Evolutionary conservation across 1,284 basidiomycete species (phyloP), one percentile per base, ranked within the genome.

Genomic region (Athelia sp.): DNA sequence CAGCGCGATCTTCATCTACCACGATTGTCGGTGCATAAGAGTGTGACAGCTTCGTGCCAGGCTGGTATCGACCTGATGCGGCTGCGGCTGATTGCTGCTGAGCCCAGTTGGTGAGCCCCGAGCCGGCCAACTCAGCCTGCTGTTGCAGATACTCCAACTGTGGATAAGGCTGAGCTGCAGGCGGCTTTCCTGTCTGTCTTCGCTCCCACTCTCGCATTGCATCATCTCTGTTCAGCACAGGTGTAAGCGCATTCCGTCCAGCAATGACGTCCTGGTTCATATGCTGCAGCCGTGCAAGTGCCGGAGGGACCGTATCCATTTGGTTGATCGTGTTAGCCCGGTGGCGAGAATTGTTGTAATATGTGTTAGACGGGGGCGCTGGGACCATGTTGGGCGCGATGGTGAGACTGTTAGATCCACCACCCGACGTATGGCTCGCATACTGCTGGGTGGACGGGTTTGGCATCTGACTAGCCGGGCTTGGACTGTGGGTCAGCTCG

Each of bases 261-360:
- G 78, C 79, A 48, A 91, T 90, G 49, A 89, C 82, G 62, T 95
- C 89, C 56, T 91, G 82, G 47, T 90, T 91, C 81, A 94, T 91
- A 49, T 91, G 89, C 47, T 92, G 89, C 56, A 95, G 67, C 19
- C 92, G 78, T 14, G 92, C 92, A 45, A 98, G 73, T 46, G 93
- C 93, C 13, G 94, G 92, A 18, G 96, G 96, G 17, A 98, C 86
- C 52, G 84, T 78, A 61, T 96, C 93, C 80, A 93, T 84, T 62
- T 83, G 86, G 61, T 89, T 87, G 68, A 95, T 89, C 26, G 95
- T 97, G 65, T 94, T 95, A 11, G 92, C 89, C 22, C 93, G 78
- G 17, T 79, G 81, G 13, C 82, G 81, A 23, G 84, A 65, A 50
- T 77, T 72, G 9, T 81, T 79, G 61, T 87, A 87, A 68, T 90